These are phyloP conservation scores for Turnera subulata DNA, from an alignment of 345 rosid genomes.

Conservation along the genomic window DNA sequence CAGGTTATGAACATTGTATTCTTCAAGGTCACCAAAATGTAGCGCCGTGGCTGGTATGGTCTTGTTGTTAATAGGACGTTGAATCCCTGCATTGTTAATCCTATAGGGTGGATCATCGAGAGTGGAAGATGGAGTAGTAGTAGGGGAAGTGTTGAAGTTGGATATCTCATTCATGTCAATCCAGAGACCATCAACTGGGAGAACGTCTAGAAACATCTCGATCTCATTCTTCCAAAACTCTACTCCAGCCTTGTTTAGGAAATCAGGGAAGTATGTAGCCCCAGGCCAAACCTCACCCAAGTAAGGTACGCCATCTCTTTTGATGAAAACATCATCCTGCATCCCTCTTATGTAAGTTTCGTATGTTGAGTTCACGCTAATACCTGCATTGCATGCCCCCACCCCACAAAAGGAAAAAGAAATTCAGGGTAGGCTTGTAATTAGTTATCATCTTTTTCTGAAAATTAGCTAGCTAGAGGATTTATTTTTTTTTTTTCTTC, in stretches of 20 bases:
- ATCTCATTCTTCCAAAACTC: constrained; percentile 59
- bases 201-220: constrained; percentile 37
- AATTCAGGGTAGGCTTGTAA: background rate
- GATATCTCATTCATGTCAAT: constrained; percentile 77
- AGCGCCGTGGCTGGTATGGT: constrained; percentile 53
- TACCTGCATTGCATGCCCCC: constrained; percentile 35
- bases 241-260: constrained; percentile 42
- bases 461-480: no score
- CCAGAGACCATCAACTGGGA: constrained; percentile 71
- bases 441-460: background rate
- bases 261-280: constrained; percentile 60
- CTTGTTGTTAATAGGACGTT: constrained; percentile 26
- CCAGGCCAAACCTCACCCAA: constrained; percentile 76
- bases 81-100: constrained; percentile 48
- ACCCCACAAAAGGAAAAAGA: background rate
- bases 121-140: constrained; percentile 31
- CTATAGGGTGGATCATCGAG: constrained; percentile 67
- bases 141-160: constrained; percentile 49
- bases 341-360: constrained; percentile 56
- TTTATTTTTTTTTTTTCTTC: no score
- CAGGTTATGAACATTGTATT: constrained; percentile 67
- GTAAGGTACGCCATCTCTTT: constrained; percentile 51
- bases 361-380: constrained; percentile 45
- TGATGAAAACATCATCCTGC: constrained; percentile 55
- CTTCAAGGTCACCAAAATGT: constrained; percentile 52